Percentiles rank a stretch among this genome's conserved stretches.
Evolutionary conservation across 2,329 filamentous ascomycete genomes (phyloP).

Genomic region (Colletotrichum higginsianum): DNA sequence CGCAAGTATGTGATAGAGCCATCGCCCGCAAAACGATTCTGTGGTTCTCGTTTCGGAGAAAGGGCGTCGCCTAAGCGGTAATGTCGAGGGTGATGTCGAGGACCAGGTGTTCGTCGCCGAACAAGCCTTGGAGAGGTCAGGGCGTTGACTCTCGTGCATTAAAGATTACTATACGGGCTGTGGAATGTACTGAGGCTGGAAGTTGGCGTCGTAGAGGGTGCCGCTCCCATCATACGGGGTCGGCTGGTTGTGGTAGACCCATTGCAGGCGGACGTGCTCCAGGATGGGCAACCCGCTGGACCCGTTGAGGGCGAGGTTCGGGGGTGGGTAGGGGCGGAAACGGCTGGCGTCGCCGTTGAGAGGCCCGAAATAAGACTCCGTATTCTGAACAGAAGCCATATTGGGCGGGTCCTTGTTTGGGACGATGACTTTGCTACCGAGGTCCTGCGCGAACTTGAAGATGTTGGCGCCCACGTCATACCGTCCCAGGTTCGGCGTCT

Average conservation of each 20-base stretch:
- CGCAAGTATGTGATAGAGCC: neutral
- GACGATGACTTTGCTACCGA: slow-evolving; percentile 52
- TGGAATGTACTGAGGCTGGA: slow-evolving; percentile 56
- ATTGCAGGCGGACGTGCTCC: slow-evolving; percentile 50
- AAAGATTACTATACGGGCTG: slow-evolving; percentile 42
- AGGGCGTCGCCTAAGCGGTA: neutral
- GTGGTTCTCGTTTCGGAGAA: neutral
- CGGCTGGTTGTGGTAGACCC: slow-evolving; percentile 48
- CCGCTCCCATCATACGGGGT: slow-evolving; percentile 64
- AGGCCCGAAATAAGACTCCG: slow-evolving; percentile 59
- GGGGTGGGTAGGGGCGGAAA: slow-evolving; percentile 53
- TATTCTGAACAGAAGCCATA: slow-evolving; percentile 53
- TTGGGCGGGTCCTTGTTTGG: slow-evolving; percentile 56
- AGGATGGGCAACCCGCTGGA: slow-evolving; percentile 59
- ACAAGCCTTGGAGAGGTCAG: neutral
- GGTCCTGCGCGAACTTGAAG: slow-evolving; percentile 56
- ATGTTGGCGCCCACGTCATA: slow-evolving; percentile 58
- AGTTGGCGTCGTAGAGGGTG: slow-evolving; percentile 58
- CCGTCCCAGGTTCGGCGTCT: slow-evolving; percentile 57
- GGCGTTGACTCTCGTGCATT: neutral
- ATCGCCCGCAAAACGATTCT: too few species aligned
- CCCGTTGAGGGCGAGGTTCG: slow-evolving; percentile 60
- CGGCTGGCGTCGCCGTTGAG: slow-evolving; percentile 54
- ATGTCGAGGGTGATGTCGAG: too few species aligned
- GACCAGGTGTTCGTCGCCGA: neutral